Evolutionary conservation across 1,284 basidiomycete genomes (phyloP).

Genomic region (Cutaneotrichosporon cavernicola): DNA sequence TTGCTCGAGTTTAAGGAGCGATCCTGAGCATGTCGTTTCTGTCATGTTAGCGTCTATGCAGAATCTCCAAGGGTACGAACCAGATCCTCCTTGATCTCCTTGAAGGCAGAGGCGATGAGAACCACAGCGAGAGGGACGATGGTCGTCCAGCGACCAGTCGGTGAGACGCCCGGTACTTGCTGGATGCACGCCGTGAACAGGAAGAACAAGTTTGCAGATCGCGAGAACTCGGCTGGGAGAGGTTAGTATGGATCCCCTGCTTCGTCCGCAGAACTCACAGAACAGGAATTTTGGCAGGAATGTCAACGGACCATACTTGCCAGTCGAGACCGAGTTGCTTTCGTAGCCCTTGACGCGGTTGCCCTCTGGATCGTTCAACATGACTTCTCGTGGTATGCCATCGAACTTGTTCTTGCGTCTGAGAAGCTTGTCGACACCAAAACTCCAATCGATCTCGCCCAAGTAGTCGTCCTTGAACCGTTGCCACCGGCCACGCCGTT

Average conservation of each 20-base stretch:
- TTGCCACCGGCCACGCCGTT: conserved; percentile 36
- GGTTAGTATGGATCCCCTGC: background rate
- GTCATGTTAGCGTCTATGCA: conserved; percentile 19
- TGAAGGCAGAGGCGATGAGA: conserved; percentile 91
- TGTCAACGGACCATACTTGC: conserved; percentile 87
- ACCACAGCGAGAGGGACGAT: conserved; percentile 89
- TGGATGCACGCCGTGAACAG: conserved; percentile 97
- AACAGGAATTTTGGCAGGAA: conserved; percentile 92
- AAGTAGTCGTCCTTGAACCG: conserved; percentile 44
- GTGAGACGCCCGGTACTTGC: conserved; percentile 96
- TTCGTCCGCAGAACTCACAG: conserved; percentile 59
- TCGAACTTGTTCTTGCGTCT: conserved; percentile 47
- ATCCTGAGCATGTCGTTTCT: conserved; percentile 93
- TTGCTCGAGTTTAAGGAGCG: conserved; percentile 82
- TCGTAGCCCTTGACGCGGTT: conserved; percentile 62
- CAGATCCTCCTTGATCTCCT: conserved; percentile 93
- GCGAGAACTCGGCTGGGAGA: conserved; percentile 56
- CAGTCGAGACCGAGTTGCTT: conserved; percentile 87
- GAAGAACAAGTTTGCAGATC: conserved; percentile 99
- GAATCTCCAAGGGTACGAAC: conserved; percentile 35
- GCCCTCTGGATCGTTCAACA: conserved; percentile 65
- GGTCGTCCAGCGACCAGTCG: conserved; percentile 93
- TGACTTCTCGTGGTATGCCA: conserved; percentile 57
- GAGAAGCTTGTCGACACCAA: conserved; percentile 45
- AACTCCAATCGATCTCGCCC: conserved; percentile 50